Percentiles rank a stretch among this genome's conserved stretches.
Evolutionary conservation across 2,329 filamentous ascomycete species (phyloP).

Genomic region (Magnaporthiopsis incrustans): DNA sequence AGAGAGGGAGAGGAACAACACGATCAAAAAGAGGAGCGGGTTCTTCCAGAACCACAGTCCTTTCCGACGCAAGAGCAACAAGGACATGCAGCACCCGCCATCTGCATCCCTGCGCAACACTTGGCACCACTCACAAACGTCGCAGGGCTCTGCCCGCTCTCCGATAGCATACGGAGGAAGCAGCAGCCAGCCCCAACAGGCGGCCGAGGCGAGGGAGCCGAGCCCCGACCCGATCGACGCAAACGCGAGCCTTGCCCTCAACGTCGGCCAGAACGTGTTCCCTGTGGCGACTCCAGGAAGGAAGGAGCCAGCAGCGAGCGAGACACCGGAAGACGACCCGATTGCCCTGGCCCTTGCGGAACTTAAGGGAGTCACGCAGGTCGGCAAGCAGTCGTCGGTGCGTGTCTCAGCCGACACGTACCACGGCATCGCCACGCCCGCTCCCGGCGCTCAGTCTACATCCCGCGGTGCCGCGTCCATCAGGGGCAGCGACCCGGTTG

Average conservation of each 20-base stretch:
- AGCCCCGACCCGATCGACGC: conserved; percentile 88
- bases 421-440: conserved; percentile 84
- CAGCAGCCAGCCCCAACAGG: conserved; percentile 22
- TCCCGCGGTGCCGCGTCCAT: conserved; percentile 31
- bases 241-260: conserved; percentile 84
- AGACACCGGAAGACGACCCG: conserved; percentile 65
- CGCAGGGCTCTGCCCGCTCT: conserved; percentile 12
- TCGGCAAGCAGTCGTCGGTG: conserved; percentile 68
- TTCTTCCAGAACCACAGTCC: conserved; percentile 93
- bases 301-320: conserved; percentile 26
- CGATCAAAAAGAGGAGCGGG: conserved; percentile 65
- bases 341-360: conserved; percentile 90
- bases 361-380: conserved; percentile 69
- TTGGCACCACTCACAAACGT: conserved; percentile 39
- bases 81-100: conserved; percentile 42
- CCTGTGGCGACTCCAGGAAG: conserved; percentile 76
- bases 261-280: conserved; percentile 93
- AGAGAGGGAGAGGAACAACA: conserved; percentile 55
- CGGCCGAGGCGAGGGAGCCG: conserved; percentile 31
- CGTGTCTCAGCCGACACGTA: conserved; percentile 95
- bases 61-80: conserved; percentile 87
- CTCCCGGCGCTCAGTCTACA: conserved; percentile 40
- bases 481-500: conserved; percentile 33
- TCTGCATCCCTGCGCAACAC: conserved; percentile 44
- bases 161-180: conserved; percentile 12